Evolutionary conservation across 1,284 basidiomycete species (phyloP).

Genomic region (Marasmius sp.): DNA sequence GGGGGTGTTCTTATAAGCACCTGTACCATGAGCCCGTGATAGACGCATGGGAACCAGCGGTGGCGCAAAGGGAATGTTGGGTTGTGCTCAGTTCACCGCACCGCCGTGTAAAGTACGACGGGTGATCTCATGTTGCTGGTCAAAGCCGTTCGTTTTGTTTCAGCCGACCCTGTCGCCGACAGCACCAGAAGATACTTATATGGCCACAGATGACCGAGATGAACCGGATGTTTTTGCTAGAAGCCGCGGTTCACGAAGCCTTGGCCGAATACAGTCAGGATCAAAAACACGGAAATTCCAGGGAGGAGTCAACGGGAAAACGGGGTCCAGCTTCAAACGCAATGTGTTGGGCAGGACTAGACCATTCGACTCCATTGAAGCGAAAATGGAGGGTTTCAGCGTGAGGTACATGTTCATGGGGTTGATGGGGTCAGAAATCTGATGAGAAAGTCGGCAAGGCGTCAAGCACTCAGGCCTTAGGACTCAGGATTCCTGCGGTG

Average conservation of each 20-base stretch:
- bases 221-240: neutral
- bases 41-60: conserved; percentile 46
- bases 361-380: neutral
- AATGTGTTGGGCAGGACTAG: neutral
- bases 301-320: neutral
- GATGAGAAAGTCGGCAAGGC: neutral
- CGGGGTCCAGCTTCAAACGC: neutral
- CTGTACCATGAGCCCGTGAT: conserved; percentile 47
- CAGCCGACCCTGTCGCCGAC: too few relatives aligned
- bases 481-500: conserved; percentile 5
- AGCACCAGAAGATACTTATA: neutral
- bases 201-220: neutral
- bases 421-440: conserved; percentile 2
- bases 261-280: neutral
- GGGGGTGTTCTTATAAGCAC: conserved; percentile 37
- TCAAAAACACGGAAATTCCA: neutral
- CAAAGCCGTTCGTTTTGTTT: neutral
- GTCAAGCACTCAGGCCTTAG: neutral
- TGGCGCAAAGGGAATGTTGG: conserved; percentile 40
- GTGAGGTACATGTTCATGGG: conserved; percentile 1
- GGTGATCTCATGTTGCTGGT: neutral
- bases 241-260: neutral
- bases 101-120: neutral
- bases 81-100: neutral
- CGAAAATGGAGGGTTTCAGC: neutral